Evolutionary conservation across 129 eudicot species (phyloP), one percentile per base, ranked within the genome.

Genomic region (Centella asiatica): DNA sequence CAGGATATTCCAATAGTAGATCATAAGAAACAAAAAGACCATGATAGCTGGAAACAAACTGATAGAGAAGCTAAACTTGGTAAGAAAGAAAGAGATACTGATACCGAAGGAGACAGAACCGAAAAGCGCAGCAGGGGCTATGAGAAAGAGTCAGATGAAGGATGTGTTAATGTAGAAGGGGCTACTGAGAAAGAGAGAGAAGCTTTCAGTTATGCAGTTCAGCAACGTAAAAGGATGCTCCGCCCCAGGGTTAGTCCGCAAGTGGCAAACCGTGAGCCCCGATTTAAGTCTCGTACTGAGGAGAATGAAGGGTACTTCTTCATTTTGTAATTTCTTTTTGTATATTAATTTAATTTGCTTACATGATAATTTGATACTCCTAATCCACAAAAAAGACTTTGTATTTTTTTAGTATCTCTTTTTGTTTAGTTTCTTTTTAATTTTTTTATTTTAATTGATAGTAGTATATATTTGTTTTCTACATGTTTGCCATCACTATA

Each of bases 181-280:
- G 82, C 75, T 49, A 63, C 76, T 6, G 97, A 80, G 40, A 76
- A 74, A 52, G 98, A 92, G 22, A 81, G 86, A 51, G 99, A 87
- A 48, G 76, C 24, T 42, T 87, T 87, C 27, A 77, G 60, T 72
- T 77, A 78, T 76, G 95, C 86, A 47, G 84, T 85, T 77, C 99
- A 93, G 71, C 99, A 93, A 67, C 73, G 93, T 46, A 88, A 88
- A 74, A 82, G 96, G 77, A 88, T 87, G 99, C 86, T 88, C 63
- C 93, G 94, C 32, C 99, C 96, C 4, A 85, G 89, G 73, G 92
- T 88, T 28, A 82, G 96, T 63, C 93, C 96, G 44, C 90, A 81
- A 72, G 70, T 74, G 42, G 82, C 76, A 56, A 80, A 71, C 36
- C 88, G 87, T 46, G 93, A 86, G 62, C 82, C 85, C 13, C 90